Conservation (phyloP, 768 basidiomycete species). For the Udeniomyces megalosporus region DNA sequence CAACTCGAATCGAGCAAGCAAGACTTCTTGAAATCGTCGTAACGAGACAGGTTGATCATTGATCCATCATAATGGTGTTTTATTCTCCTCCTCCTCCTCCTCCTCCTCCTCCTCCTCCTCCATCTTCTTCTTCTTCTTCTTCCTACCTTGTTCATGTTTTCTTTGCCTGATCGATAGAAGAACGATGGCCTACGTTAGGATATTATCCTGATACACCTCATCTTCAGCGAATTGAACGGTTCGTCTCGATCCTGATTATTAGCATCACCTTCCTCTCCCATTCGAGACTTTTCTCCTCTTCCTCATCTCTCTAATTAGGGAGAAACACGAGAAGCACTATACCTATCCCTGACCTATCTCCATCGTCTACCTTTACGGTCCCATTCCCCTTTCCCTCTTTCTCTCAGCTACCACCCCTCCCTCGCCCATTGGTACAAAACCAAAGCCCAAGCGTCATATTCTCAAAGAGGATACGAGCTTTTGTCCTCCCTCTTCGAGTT, state of each 20-base stretch:
- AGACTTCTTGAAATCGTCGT: no score
- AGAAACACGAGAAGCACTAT: no score
- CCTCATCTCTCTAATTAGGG: constrained; percentile 20
- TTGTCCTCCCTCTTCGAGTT: constrained; percentile 74
- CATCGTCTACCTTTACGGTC: constrained; percentile 19
- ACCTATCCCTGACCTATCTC: no score
- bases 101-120: constrained; percentile 20
- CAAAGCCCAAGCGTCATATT: constrained; percentile 39
- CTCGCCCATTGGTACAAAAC: constrained; percentile 37
- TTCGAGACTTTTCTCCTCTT: not conserved
- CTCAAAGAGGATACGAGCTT: constrained; percentile 57
- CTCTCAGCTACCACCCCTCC: constrained; percentile 13
- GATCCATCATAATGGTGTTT: no score
- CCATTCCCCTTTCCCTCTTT: not conserved
- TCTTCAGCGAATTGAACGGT: constrained; percentile 64
- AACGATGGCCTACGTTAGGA: constrained; percentile 68
- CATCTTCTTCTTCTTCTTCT: not conserved
- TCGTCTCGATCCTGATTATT: constrained; percentile 23
- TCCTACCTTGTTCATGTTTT: not conserved
- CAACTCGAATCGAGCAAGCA: no score
- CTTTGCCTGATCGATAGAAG: constrained; percentile 37
- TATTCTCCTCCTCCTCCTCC: no score
- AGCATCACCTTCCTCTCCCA: not conserved
- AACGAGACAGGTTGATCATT: no score
- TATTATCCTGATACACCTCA: constrained; percentile 79